A percentile compares a stretch with the other conserved stretches of the same genome.
These are phyloP conservation scores for Phytophthora sojae DNA, from an alignment of 352 stramenopile genomes.

Conservation along the genomic window DNA sequence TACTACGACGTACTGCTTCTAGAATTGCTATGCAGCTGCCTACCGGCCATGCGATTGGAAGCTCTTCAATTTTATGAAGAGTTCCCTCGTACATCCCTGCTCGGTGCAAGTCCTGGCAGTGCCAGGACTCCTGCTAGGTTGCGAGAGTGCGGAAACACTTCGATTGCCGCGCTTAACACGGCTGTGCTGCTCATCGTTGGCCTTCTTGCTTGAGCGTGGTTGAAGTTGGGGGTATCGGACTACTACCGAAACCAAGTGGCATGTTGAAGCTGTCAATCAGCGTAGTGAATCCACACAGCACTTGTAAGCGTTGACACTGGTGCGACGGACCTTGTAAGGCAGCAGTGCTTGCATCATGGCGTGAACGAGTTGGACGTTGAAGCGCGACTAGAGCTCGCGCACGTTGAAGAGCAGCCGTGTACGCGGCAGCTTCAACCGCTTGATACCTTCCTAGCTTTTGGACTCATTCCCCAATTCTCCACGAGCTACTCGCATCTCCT, in stretches of 20 bases:
- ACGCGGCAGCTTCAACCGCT: conserved; percentile 3
- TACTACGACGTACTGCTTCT: conserved; percentile 1
- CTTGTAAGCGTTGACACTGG: neutral
- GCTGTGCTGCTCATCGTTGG: neutral
- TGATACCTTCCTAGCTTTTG: neutral
- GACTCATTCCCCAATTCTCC: conserved; percentile 22
- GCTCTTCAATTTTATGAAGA: too few species aligned
- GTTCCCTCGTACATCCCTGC: too few species aligned
- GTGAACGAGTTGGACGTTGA: conserved; percentile 26
- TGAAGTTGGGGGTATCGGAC: conserved; percentile 18
- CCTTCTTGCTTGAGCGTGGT: conserved; percentile 7
- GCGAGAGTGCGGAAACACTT: neutral
- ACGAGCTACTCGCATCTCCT: neutral
- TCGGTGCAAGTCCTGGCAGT: too few species aligned
- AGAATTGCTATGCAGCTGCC: neutral
- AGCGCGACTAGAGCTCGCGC: conserved; percentile 14
- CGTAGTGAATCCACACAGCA: neutral
- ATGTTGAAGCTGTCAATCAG: conserved; percentile 26
- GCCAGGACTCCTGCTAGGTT: too few species aligned
- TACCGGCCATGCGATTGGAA: too few species aligned
- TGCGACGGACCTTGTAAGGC: conserved; percentile 3
- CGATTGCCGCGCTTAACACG: neutral
- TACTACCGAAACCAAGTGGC: conserved; percentile 19
- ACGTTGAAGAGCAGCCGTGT: conserved; percentile 21
- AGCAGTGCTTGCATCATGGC: conserved; percentile 7